Evolutionary conservation across 495 filamentous ascomycete species (phyloP).

Genomic region (Aspergillus hancockii): DNA sequence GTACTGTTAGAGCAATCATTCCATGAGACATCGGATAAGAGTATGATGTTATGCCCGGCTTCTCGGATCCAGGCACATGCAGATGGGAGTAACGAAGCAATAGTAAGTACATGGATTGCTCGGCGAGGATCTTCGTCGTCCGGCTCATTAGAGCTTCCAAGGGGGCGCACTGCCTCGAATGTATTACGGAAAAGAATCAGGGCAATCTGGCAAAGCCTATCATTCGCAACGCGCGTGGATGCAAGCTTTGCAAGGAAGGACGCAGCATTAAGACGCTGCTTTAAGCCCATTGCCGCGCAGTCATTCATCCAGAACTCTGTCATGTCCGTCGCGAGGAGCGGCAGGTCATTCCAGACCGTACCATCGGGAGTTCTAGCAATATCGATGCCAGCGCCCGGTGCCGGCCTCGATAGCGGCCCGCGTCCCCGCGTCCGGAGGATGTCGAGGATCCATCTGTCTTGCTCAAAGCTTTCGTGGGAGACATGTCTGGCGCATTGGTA

Average conservation of each 20-base stretch:
- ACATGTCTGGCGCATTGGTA: constrained; percentile 9
- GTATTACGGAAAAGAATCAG: constrained; percentile 10
- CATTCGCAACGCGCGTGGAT: constrained; percentile 5
- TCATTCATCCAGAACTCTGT: constrained; percentile 14
- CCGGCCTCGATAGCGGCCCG: constrained; percentile 12
- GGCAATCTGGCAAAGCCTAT: constrained; percentile 14
- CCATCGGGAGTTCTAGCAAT: constrained; percentile 13
- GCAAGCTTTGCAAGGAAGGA: constrained; percentile 13
- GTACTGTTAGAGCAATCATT: constrained; percentile 7
- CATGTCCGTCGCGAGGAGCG: constrained; percentile 11
- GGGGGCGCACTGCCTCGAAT: constrained; percentile 3
- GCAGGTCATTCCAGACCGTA: constrained; percentile 14
- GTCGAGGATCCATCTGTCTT: constrained; percentile 11
- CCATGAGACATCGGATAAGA: constrained; percentile 11
- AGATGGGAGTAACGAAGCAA: constrained; percentile 6
- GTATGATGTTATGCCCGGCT: constrained; percentile 10
- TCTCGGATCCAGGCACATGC: constrained; percentile 10
- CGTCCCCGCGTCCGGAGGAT: constrained; percentile 10
- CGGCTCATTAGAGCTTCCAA: neutral
- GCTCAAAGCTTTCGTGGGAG: constrained; percentile 12
- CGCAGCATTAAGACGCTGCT: constrained; percentile 12
- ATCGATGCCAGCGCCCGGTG: constrained; percentile 7
- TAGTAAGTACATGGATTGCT: neutral
- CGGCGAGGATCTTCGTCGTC: constrained; percentile 7
- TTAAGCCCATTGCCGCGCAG: constrained; percentile 8